These are phyloP conservation scores for Aristolochia contorta DNA, from an alignment of 164 flowering plant species.

Conservation along the genomic window DNA sequence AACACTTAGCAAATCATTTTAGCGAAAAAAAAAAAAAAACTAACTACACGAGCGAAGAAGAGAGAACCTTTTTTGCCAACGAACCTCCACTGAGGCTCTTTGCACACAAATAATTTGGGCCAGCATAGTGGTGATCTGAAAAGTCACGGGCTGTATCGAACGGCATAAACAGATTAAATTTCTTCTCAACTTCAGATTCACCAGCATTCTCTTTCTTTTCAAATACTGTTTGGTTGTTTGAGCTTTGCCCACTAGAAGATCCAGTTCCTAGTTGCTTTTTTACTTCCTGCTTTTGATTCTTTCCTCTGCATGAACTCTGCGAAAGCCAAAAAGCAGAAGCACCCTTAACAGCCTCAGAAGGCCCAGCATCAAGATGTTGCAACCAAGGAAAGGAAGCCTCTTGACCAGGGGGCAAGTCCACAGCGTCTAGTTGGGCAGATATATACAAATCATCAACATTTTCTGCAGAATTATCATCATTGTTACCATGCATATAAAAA, in stretches of 20 bases:
- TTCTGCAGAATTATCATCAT: not conserved
- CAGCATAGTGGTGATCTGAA: constrained; percentile 60
- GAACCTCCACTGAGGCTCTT: constrained; percentile 8
- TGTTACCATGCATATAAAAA: not conserved
- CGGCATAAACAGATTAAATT: constrained; percentile 35
- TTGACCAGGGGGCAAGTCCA: constrained; percentile 4
- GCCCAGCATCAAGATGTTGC: not conserved
- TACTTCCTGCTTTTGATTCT: constrained; percentile 1
- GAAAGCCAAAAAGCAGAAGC: not conserved
- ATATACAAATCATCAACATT: not conserved
- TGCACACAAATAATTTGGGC: not conserved
- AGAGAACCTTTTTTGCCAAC: constrained; percentile 31
- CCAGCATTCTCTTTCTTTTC: constrained; percentile 3
- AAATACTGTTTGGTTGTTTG: constrained; percentile 4
- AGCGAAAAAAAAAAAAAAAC: not conserved
- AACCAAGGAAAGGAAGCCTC: constrained; percentile 7
- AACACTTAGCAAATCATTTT: not conserved
- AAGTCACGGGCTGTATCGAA: constrained; percentile 59
- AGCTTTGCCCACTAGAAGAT: constrained; percentile 6
- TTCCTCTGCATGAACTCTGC: not conserved
- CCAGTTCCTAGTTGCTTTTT: not conserved
- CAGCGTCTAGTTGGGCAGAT: constrained; percentile 2
- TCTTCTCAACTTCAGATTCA: constrained; percentile 30
- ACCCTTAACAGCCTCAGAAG: not conserved
- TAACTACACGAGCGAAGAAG: not conserved